A percentile compares a stretch with the other conserved stretches of the same genome.
Conservation (phyloP, 371 early-diverging fungal genomes). For the Dichotomocladium elegans region DNA sequence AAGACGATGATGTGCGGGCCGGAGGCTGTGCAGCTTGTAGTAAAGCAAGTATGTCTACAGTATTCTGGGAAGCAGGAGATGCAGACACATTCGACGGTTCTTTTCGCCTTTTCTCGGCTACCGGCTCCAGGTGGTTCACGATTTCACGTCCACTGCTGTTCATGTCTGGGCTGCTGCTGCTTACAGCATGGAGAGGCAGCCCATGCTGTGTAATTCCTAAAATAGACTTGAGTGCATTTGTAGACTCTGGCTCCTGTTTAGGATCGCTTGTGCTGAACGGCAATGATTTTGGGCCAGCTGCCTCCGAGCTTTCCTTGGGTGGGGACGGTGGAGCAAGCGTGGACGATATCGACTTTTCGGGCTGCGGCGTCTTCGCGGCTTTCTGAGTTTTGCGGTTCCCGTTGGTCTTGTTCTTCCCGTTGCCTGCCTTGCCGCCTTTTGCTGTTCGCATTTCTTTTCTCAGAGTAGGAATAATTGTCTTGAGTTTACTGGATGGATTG, state of each 20-base stretch:
- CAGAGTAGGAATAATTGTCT: constrained; percentile 25
- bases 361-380: not conserved
- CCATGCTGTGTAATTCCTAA: no score
- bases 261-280: no score
- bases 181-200: no score
- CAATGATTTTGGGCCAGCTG: constrained; percentile 22
- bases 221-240: not conserved
- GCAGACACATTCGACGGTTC: not conserved
- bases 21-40: no score
- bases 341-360: constrained; percentile 3
- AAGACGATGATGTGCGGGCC: no score
- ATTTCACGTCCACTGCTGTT: no score
- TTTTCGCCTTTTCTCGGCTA: no score
- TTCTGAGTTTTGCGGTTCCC: not conserved
- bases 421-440: constrained; percentile 3
- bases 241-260: no score
- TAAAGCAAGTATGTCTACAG: no score
- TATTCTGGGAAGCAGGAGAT: not conserved
- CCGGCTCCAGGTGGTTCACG: no score
- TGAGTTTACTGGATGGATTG: constrained; percentile 22
- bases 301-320: not conserved
- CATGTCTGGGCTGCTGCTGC: no score
- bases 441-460: constrained; percentile 19
- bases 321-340: constrained; percentile 1
- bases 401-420: not conserved